phyloP scores from a whole-genome alignment of 495 filamentous ascomycete species.

The Podospora pseudocomata region DNA sequence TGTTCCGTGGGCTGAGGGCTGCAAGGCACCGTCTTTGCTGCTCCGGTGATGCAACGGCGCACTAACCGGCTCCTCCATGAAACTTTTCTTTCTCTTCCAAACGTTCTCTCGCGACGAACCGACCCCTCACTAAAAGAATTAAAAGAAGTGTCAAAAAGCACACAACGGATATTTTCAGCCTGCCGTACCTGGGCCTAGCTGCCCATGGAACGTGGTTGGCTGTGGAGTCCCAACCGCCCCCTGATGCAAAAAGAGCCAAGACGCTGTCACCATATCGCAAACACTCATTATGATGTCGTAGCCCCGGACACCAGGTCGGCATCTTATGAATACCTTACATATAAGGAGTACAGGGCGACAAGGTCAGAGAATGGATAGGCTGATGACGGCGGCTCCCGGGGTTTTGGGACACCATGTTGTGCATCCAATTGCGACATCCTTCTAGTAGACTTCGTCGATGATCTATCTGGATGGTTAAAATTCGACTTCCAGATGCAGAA shows the following conservation, averaged over 20 bases:
- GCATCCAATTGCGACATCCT: constrained; percentile 4
- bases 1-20: neutral
- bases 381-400: constrained; percentile 10
- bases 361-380: neutral
- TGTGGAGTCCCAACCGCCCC: constrained; percentile 7
- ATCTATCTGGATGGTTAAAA: neutral
- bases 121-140: neutral
- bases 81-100: neutral
- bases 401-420: constrained; percentile 2
- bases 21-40: neutral
- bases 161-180: constrained; percentile 2
- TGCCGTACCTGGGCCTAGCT: neutral
- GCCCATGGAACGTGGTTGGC: neutral
- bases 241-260: neutral
- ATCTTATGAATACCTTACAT: neutral
- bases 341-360: neutral
- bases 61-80: neutral
- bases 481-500: constrained; percentile 10
- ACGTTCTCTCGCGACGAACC: neutral
- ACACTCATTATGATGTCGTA: constrained; percentile 20
- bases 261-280: constrained; percentile 7
- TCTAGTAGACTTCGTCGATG: neutral
- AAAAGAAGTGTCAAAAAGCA: neutral
- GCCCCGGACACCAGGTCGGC: constrained; percentile 9
- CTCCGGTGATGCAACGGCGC: neutral